phyloP scores from a whole-genome alignment of 2,329 filamentous ascomycete species.

The Botryotinia convoluta region DNA sequence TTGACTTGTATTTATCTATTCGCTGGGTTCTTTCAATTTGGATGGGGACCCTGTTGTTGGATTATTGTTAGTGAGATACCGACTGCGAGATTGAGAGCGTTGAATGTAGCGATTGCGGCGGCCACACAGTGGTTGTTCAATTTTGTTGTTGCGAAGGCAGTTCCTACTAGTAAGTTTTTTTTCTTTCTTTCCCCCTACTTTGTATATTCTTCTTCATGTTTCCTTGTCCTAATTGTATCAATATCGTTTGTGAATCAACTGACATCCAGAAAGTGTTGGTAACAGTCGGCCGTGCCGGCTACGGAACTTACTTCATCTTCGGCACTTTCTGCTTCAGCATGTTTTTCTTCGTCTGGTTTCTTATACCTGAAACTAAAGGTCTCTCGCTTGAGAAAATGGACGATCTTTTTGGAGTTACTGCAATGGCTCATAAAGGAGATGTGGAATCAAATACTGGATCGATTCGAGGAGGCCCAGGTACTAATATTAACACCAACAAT shows the following conservation, averaged over 20 bases:
- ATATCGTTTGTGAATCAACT: too few relatives aligned
- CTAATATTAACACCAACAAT: not conserved
- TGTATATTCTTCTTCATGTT: too few relatives aligned
- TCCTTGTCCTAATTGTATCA: too few relatives aligned
- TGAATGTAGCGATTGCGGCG: conserved; percentile 67
- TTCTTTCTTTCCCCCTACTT: not conserved
- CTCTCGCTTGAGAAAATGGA: conserved; percentile 51
- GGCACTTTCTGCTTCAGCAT: conserved; percentile 63
- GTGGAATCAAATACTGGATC: conserved; percentile 13
- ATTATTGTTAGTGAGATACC: conserved; percentile 70
- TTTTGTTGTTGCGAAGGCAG: conserved; percentile 66
- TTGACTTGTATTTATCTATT: conserved; percentile 72
- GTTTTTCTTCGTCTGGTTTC: conserved; percentile 41
- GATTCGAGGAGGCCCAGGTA: not conserved
- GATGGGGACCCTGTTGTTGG: conserved; percentile 68
- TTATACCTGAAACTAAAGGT: conserved; percentile 66
- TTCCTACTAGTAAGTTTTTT: conserved; percentile 52
- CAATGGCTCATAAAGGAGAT: not conserved
- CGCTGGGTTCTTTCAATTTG: conserved; percentile 66
- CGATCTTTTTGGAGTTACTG: conserved; percentile 16
- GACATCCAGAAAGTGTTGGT: conserved; percentile 42
- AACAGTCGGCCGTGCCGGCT: conserved; percentile 46
- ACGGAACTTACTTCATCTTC: conserved; percentile 61
- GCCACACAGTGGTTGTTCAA: conserved; percentile 74
- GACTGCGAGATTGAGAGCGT: conserved; percentile 60